Evolutionary conservation across 129 eudicot genomes (phyloP), one percentile per base, ranked within the genome.

Genomic region (Lactuca sativa): DNA sequence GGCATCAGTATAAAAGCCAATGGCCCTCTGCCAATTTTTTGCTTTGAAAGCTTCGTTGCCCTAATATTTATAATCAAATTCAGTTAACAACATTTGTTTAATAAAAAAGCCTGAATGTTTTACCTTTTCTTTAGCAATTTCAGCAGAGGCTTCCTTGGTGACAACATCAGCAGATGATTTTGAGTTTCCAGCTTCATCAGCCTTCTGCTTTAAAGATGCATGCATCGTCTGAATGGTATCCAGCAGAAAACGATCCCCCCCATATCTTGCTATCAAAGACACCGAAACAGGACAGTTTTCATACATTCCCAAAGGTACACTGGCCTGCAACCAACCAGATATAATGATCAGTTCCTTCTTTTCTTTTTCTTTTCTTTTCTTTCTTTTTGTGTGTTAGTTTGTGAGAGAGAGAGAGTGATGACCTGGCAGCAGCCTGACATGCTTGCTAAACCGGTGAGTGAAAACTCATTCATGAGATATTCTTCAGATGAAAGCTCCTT

Each of bases 401-500:
- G 32, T 44, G 62, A 7, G 40, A 4, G 40, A 38, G 33, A 65
- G 70, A 34, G 52, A 65, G 64, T 72, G 68, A 74, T 56, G 60
- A 92, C 98, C 98, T 92, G 98, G 80, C 98, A 92, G 78, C 98
- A 88, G 70, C 98, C 98, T 31, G 98, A 86, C 78, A 92, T 59
- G 83, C 96, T 92, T 74, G 96, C 96, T 80, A 92, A 74, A 53
- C 89, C 80, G 55, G 71, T 79, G 4, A 89, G 80, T 11, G 82
- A 74, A 60, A 80, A 78, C 72, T 90, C 67, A 53, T 74, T 80
- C 40, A 51, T 79, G 40, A 82, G 79, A 76, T 88, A 82, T 17
- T 86, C 90, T 78, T 86, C 88, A 3, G 92, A 82, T 44, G 62
- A 63, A 47, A 82, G 82, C 67, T 86, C 98, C 66, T 86, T 92